These are phyloP conservation scores for Schwanniomyces sp. DNA, from an alignment of 805 yeast genomes.

Conservation along the genomic window DNA sequence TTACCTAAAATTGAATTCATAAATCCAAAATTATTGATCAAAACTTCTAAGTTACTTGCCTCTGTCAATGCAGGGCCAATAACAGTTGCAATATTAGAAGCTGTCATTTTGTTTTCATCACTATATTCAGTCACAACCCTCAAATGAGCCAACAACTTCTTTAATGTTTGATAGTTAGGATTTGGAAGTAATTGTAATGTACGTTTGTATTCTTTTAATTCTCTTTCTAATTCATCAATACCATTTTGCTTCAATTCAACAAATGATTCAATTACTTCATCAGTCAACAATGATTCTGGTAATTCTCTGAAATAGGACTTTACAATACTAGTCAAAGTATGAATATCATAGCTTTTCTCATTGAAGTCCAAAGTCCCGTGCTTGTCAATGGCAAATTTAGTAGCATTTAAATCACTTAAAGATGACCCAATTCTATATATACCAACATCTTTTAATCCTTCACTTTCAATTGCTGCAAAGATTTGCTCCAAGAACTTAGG, in stretches of 20 bases:
- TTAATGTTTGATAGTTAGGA: constrained; percentile 66
- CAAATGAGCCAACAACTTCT: constrained; percentile 68
- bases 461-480: constrained; percentile 74
- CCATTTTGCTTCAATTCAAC: constrained; percentile 30
- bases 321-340: constrained; percentile 85
- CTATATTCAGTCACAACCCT: constrained; percentile 65
- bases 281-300: constrained; percentile 80
- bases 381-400: constrained; percentile 46
- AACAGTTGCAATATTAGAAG: constrained; percentile 88
- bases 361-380: constrained; percentile 51
- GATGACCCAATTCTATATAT: constrained; percentile 72
- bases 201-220: constrained; percentile 20
- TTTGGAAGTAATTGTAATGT: constrained; percentile 53
- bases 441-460: constrained; percentile 90
- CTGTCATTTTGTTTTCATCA: constrained; percentile 78
- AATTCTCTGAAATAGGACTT: constrained; percentile 81
- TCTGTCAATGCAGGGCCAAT: constrained; percentile 66
- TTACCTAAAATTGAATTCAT: constrained; percentile 55
- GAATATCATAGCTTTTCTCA: constrained; percentile 63
- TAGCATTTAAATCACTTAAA: constrained; percentile 42
- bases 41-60: constrained; percentile 48
- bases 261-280: constrained; percentile 61
- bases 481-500: constrained; percentile 70
- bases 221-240: constrained; percentile 1
- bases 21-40: constrained; percentile 51